phyloP scores from a whole-genome alignment of 2,329 filamentous ascomycete species.

The Microdochium paspali region DNA sequence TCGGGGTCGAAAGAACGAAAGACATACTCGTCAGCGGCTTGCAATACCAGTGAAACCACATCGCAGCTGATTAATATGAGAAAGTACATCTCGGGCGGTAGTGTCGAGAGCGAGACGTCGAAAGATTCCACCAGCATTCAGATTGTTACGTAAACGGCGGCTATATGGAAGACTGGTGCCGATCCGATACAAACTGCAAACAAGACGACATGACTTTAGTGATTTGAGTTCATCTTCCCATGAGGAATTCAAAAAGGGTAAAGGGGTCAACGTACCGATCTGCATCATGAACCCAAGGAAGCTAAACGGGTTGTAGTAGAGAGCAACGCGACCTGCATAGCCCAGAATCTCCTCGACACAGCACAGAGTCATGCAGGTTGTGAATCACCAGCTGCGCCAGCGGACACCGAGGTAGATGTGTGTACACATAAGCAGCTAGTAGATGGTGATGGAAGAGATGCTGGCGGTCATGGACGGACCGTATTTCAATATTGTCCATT shows the following conservation, averaged over 20 bases:
- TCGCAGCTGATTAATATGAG: slow-evolving; percentile 28
- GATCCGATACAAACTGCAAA: slow-evolving; percentile 45
- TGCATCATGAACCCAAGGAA: slow-evolving; percentile 56
- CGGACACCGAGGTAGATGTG: slow-evolving; percentile 34
- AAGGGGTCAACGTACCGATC: slow-evolving; percentile 33
- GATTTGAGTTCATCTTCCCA: too few relatives aligned
- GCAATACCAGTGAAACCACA: slow-evolving; percentile 30
- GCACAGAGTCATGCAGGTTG: slow-evolving; percentile 43
- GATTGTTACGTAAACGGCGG: slow-evolving; percentile 55
- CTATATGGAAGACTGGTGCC: slow-evolving; percentile 46
- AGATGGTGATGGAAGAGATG: slow-evolving; percentile 30
- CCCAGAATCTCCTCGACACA: slow-evolving; percentile 50
- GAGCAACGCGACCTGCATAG: slow-evolving; percentile 49
- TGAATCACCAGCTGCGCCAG: slow-evolving; percentile 39
- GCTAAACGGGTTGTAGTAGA: slow-evolving; percentile 48
- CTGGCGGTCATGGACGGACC: slow-evolving; percentile 33
- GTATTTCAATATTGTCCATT: slow-evolving; percentile 36
- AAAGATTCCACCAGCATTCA: slow-evolving; percentile 20
- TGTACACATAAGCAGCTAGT: slow-evolving; percentile 34
- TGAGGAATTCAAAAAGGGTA: background rate
- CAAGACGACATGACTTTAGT: background rate
- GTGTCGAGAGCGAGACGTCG: slow-evolving; percentile 14
- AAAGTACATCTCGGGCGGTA: slow-evolving; percentile 17
- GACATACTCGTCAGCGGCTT: slow-evolving; percentile 28
- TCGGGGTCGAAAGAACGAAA: too few relatives aligned